phyloP scores from a whole-genome alignment of 2,329 filamentous ascomycete genomes.

The Fusarium pseudograminearum region DNA sequence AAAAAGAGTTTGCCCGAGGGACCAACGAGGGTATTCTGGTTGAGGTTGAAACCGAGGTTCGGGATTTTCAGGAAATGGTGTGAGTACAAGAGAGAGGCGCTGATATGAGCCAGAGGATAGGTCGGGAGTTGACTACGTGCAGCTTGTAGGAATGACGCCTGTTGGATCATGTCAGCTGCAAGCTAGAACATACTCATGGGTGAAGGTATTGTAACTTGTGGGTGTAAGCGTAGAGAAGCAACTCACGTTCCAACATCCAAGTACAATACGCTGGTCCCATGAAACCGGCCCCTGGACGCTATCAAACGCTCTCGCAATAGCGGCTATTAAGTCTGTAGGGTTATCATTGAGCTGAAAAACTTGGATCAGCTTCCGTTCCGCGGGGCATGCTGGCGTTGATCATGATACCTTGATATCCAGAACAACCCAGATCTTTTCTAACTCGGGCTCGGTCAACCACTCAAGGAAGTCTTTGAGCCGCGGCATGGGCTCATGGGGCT shows the following conservation, averaged over 20 bases:
- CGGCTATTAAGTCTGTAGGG: slow-evolving; percentile 75
- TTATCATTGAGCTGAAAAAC: slow-evolving; percentile 73
- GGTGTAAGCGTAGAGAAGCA: slow-evolving; percentile 4
- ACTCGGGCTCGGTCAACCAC: slow-evolving; percentile 73
- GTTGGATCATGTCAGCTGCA: slow-evolving; percentile 11
- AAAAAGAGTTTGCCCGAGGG: slow-evolving; percentile 76
- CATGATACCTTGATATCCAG: slow-evolving; percentile 84
- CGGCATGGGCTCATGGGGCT: slow-evolving; percentile 79
- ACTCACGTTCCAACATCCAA: slow-evolving; percentile 84
- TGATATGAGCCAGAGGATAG: slow-evolving; percentile 76
- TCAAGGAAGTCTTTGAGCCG: slow-evolving; percentile 78
- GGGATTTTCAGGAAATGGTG: slow-evolving; percentile 74
- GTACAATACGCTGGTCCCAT: slow-evolving; percentile 80
- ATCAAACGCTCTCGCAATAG: slow-evolving; percentile 73
- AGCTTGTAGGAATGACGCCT: slow-evolving; percentile 76
- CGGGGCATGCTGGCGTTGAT: slow-evolving; percentile 6
- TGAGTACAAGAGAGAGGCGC: slow-evolving; percentile 75
- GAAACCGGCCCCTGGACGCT: slow-evolving; percentile 62
- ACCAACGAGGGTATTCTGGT: slow-evolving; percentile 75
- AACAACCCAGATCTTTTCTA: slow-evolving; percentile 80
- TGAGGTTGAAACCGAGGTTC: slow-evolving; percentile 82
- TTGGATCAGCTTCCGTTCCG: slow-evolving; percentile 23
- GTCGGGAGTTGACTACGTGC: slow-evolving; percentile 71
- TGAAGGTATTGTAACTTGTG: neutral
- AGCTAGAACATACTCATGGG: neutral